Conservation (phyloP, 2,329 filamentous ascomycete species). For the Ceratocystis cacaofunesta region DNA sequence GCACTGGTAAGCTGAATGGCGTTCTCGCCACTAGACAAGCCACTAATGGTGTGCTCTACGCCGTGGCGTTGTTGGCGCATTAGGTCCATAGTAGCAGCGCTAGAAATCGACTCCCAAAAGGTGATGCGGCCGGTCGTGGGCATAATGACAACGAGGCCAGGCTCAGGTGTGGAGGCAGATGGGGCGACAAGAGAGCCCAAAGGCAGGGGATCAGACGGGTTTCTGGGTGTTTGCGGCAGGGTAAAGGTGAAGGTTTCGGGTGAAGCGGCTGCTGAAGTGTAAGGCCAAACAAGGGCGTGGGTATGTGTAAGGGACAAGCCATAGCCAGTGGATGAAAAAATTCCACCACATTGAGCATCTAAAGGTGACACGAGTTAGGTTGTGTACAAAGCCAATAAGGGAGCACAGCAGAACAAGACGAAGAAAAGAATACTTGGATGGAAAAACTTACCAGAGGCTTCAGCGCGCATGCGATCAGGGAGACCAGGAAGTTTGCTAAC, state of each 20-base stretch:
- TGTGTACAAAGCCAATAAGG: not conserved
- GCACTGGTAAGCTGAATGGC: slow-evolving; percentile 66
- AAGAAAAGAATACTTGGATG: slow-evolving; percentile 14
- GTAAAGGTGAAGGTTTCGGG: slow-evolving; percentile 69
- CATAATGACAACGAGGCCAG: slow-evolving; percentile 75
- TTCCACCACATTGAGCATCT: slow-evolving; percentile 51
- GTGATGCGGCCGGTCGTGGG: slow-evolving; percentile 71
- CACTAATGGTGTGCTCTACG: slow-evolving; percentile 58
- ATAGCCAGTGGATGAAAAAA: slow-evolving; percentile 53
- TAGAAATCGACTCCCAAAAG: slow-evolving; percentile 93
- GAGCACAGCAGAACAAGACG: not conserved
- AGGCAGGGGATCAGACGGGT: slow-evolving; percentile 56
- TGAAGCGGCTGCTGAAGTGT: slow-evolving; percentile 51
- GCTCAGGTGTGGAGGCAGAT: slow-evolving; percentile 61
- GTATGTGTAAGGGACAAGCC: slow-evolving; percentile 68
- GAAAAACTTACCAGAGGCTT: slow-evolving; percentile 43
- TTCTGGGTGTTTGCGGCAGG: slow-evolving; percentile 57
- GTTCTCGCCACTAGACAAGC: slow-evolving; percentile 64
- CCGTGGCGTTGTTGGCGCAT: slow-evolving; percentile 70
- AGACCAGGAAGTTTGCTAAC: slow-evolving; percentile 74
- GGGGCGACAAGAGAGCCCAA: slow-evolving; percentile 71
- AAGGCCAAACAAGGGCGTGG: slow-evolving; percentile 83
- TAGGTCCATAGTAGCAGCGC: slow-evolving; percentile 67
- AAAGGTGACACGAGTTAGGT: slow-evolving; percentile 6
- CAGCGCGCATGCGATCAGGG: slow-evolving; percentile 58